phyloP scores from a whole-genome alignment of 108 stramenopile genomes.

The Skeletonema potamos region DNA sequence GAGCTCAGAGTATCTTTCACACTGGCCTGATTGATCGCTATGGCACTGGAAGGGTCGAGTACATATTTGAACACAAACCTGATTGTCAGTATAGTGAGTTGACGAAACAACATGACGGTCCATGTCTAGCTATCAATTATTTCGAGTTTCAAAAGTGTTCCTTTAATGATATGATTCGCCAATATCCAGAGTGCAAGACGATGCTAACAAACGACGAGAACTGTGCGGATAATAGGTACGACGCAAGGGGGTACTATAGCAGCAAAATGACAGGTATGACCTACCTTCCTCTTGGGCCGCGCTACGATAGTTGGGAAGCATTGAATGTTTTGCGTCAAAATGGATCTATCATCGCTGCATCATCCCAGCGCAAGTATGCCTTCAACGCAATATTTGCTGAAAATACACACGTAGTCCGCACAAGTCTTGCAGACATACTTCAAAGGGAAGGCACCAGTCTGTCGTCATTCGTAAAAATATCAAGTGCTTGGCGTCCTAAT shows the following conservation, averaged over 20 bases:
- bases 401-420: constrained; percentile 16
- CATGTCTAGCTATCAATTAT: not conserved
- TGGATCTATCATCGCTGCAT: not conserved
- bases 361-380: constrained; percentile 19
- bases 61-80: not conserved
- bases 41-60: constrained; percentile 9
- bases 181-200: constrained; percentile 14
- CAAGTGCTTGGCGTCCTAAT: not conserved
- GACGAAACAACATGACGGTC: not conserved
- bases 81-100: not conserved
- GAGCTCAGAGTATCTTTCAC: constrained; percentile 1
- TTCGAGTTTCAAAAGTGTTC: not conserved
- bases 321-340: not conserved
- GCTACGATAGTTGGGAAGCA: constrained; percentile 20
- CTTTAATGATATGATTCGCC: not conserved
- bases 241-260: constrained; percentile 30
- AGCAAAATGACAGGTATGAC: not conserved
- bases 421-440: not conserved
- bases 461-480: not conserved
- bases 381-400: constrained; percentile 40
- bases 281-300: constrained; percentile 33
- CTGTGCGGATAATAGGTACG: constrained; percentile 9
- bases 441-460: not conserved
- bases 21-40: not conserved
- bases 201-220: constrained; percentile 39